Evolutionary conservation across 2,329 filamentous ascomycete genomes (phyloP), one percentile per base, ranked within the genome.

Genomic region (Fusarium algeriense): DNA sequence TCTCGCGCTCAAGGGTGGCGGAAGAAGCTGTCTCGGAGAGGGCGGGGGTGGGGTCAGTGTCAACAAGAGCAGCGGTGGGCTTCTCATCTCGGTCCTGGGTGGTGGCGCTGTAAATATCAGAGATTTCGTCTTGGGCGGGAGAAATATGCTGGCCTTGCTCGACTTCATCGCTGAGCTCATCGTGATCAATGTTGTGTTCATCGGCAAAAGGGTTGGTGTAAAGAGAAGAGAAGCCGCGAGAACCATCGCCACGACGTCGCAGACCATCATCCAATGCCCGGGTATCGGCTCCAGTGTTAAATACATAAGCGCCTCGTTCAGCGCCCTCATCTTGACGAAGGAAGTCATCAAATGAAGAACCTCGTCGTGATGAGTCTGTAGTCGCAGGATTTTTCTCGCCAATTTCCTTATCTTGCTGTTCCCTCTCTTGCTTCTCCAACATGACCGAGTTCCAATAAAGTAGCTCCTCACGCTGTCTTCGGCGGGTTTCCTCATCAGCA

Each of bases 381-480:
- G 11, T 30, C 23, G 45, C 38, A 9, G 62, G 43, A 10, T 13
- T 46, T 19, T 35, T 60, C 41, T 71, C 60, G 64, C 57, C 70
- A 17, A 61, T 62, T 41, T 71, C 60, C 37, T 67, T 71, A 19
- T 69, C 66, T 50, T 73, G 73, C 61, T 64, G 68, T 30, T 80
- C 71, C 66, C 70, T 75, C 60, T 83, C 81, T 74, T 83, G 77
- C 77, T 86, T 86, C 76, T 86, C 82, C 54, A 89, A 77, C 55
- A 82, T 85, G 35, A 89, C 70, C 6, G 86, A 83, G 75, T 91
- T 91, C 89, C 89, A 91, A 73, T 90, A 91, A 79, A 91, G 82
- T 65, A 91, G 77, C 78, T 91, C 89, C 74, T 91, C 89, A 40
- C 89, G 85, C 77, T 91, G 89, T 63, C 88, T 83, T 71, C 86